Evolutionary conservation across 169 alveolate genomes (phyloP).

Genomic region (Eimeria mitis): DNA sequence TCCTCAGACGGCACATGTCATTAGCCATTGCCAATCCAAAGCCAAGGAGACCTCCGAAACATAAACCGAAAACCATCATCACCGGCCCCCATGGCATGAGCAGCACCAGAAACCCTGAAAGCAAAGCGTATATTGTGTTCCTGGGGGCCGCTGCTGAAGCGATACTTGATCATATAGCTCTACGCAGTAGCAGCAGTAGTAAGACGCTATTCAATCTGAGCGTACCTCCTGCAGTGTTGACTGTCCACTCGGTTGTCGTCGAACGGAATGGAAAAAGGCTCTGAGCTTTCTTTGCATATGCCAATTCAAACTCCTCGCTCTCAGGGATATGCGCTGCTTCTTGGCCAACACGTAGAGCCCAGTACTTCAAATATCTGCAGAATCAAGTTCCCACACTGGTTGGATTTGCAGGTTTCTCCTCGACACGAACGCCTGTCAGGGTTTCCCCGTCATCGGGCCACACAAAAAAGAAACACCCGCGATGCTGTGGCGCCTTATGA

Average conservation of each 20-base stretch:
- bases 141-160: background rate
- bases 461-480: background rate
- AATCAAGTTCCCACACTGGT: background rate
- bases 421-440: background rate
- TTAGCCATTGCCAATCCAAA: slow-evolving; percentile 78
- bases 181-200: background rate
- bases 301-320: slow-evolving; percentile 77
- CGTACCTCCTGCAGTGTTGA: slow-evolving; percentile 76
- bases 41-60: slow-evolving; percentile 66
- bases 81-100: slow-evolving; percentile 82
- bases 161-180: background rate
- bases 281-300: slow-evolving; percentile 53
- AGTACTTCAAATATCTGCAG: slow-evolving; percentile 60
- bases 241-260: slow-evolving; percentile 81
- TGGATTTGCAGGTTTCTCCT: background rate
- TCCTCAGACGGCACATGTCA: slow-evolving; percentile 78
- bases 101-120: slow-evolving; percentile 54
- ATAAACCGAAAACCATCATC: slow-evolving; percentile 75
- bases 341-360: slow-evolving; percentile 67
- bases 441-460: background rate
- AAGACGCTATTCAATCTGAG: background rate
- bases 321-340: slow-evolving; percentile 73
- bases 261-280: slow-evolving; percentile 80
- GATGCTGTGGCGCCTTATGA: background rate
- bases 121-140: background rate